Conservation (phyloP, 345 rosid species). For the Salix koriyanagi region DNA sequence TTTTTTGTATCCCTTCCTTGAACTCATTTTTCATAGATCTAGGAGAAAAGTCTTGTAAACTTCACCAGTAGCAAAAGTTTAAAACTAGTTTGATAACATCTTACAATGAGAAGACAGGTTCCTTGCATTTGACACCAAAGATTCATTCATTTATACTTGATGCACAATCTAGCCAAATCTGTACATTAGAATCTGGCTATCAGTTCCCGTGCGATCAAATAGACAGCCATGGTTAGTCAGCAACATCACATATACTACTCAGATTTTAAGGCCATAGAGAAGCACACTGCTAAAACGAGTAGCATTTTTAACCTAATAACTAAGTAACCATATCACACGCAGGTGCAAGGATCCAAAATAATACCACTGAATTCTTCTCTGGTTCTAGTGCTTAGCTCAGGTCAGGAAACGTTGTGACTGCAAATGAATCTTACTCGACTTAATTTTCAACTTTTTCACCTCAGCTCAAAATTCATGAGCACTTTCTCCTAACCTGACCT, state of each 20-base stretch:
- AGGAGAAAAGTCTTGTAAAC: no score
- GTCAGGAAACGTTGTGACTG: neutral
- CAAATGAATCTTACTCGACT: neutral
- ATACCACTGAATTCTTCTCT: neutral
- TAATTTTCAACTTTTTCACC: neutral
- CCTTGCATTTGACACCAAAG: neutral
- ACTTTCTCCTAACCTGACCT: neutral
- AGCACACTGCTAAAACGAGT: neutral
- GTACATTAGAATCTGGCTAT: neutral
- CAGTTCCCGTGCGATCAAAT: neutral
- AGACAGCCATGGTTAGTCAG: neutral
- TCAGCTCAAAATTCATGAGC: neutral
- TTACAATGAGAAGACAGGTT: neutral
- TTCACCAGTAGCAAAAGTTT: no score
- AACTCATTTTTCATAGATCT: no score
- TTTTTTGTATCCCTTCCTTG: neutral
- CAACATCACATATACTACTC: neutral
- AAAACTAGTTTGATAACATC: neutral
- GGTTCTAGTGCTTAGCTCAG: neutral
- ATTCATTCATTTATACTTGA: neutral
- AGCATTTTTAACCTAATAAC: neutral
- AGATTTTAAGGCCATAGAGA: neutral
- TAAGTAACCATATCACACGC: neutral
- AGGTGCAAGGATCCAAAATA: neutral
- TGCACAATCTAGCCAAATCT: constrained; percentile 9